These are phyloP conservation scores for Geotrichum citri-aurantii DNA, from an alignment of 1,139 yeast species.

Conservation along the genomic window DNA sequence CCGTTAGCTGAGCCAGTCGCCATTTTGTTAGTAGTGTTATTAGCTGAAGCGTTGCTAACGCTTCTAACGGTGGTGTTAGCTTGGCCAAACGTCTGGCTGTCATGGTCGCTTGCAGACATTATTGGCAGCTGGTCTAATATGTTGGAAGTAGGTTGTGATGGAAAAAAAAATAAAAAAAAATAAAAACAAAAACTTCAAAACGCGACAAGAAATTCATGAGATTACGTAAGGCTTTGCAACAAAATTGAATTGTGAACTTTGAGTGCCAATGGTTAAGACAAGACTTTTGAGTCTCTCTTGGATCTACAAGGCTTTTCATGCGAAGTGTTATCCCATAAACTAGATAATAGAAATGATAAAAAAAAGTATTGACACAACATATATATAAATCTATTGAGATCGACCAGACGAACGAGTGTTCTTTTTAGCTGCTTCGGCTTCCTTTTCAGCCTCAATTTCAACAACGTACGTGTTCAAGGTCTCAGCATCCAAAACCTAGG, in stretches of 20 bases:
- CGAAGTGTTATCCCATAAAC: neutral
- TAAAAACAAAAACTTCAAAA: neutral
- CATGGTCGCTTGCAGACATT: neutral
- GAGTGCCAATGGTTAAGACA: neutral
- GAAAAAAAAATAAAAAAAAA: neutral
- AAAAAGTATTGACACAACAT: neutral
- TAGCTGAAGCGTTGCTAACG: neutral
- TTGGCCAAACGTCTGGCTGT: neutral
- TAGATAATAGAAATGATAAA: neutral
- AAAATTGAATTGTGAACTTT: neutral
- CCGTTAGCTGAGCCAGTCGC: constrained; percentile 2
- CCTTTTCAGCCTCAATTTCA: constrained; percentile 87
- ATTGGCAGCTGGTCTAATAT: neutral
- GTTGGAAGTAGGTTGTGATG: constrained; percentile 9
- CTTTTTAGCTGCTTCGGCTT: constrained; percentile 81
- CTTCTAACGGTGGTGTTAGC: neutral
- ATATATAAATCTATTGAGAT: constrained; percentile 6
- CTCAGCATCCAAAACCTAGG: constrained; percentile 54
- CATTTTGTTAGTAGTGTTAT: neutral
- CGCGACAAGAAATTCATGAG: neutral
- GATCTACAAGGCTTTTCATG: neutral
- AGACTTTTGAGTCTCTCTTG: neutral
- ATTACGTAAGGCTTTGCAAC: neutral
- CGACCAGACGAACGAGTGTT: constrained; percentile 33
- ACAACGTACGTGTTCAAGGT: constrained; percentile 72